Conservation (phyloP, 2,329 filamentous ascomycete genomes). For the Botrytis deweyae region DNA sequence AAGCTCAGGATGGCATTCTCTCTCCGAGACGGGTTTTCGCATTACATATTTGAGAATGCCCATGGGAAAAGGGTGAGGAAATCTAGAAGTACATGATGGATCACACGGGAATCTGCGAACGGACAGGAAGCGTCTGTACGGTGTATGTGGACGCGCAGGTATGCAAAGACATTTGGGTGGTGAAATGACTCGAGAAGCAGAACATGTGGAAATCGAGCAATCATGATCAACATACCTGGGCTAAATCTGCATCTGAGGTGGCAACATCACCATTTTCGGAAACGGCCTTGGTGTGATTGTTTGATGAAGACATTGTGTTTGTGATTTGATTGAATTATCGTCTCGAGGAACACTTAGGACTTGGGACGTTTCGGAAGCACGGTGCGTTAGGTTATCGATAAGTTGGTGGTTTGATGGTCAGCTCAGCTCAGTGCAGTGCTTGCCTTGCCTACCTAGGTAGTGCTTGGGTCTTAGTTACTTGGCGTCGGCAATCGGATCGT, state of each 20-base stretch:
- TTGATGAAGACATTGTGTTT: slow-evolving; percentile 8
- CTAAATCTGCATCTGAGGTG: slow-evolving; percentile 6
- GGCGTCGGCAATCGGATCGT: background rate
- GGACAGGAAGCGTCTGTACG: background rate
- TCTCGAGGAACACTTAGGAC: background rate
- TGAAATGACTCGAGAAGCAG: background rate
- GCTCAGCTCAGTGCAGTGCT: background rate
- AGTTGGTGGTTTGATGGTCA: slow-evolving; percentile 1
- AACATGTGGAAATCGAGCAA: background rate
- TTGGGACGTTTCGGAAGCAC: background rate
- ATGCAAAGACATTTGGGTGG: background rate
- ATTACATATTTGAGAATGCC: background rate
- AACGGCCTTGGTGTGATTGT: background rate
- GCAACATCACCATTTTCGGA: background rate
- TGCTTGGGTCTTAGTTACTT: background rate
- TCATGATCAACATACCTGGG: slow-evolving; percentile 14
- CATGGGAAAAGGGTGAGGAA: background rate
- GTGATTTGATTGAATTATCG: background rate
- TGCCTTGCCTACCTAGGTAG: background rate
- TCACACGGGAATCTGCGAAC: slow-evolving; percentile 3
- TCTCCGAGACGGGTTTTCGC: background rate
- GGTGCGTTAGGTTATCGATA: slow-evolving; percentile 9
- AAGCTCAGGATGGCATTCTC: slow-evolving; percentile 7
- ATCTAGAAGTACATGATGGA: background rate
- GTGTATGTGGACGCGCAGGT: background rate